Conservation (phyloP, 176 grass and related monocot species). For the Oryza brachyantha region DNA sequence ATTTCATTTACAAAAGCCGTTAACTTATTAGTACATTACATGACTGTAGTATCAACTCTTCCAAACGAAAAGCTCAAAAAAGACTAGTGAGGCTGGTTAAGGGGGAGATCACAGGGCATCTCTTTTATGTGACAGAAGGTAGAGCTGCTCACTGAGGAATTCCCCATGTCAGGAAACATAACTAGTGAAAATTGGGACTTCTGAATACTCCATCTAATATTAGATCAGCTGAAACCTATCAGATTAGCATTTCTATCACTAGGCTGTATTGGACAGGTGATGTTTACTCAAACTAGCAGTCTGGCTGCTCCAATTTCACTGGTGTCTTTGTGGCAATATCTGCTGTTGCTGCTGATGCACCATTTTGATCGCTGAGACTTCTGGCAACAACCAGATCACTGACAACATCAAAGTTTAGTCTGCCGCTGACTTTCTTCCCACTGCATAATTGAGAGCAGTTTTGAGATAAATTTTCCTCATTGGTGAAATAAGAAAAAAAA, state of each 20-base stretch:
- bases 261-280: conserved; percentile 1
- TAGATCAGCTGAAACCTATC: conserved; percentile 29
- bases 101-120: conserved; percentile 48
- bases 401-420: conserved; percentile 82
- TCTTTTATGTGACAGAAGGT: conserved; percentile 37
- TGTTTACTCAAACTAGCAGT: conserved; percentile 15
- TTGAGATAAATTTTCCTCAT: neutral
- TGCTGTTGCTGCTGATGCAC: conserved; percentile 9
- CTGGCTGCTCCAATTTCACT: conserved; percentile 62
- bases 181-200: neutral
- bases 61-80: neutral
- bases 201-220: conserved; percentile 4
- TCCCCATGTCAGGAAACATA: conserved; percentile 40
- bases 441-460: conserved; percentile 31
- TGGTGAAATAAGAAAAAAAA: neutral
- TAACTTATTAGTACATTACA: conserved; percentile 26
- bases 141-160: conserved; percentile 50
- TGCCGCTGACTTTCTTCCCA: conserved; percentile 59
- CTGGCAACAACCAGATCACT: conserved; percentile 74
- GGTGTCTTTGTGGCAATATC: conserved; percentile 21
- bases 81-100: neutral
- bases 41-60: conserved; percentile 18
- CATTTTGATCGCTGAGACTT: conserved; percentile 55
- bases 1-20: conserved; percentile 52
- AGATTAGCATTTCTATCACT: neutral